These are phyloP conservation scores for Pinus tabuliformis DNA, from an alignment of 75 land plant species.

Conservation along the genomic window DNA sequence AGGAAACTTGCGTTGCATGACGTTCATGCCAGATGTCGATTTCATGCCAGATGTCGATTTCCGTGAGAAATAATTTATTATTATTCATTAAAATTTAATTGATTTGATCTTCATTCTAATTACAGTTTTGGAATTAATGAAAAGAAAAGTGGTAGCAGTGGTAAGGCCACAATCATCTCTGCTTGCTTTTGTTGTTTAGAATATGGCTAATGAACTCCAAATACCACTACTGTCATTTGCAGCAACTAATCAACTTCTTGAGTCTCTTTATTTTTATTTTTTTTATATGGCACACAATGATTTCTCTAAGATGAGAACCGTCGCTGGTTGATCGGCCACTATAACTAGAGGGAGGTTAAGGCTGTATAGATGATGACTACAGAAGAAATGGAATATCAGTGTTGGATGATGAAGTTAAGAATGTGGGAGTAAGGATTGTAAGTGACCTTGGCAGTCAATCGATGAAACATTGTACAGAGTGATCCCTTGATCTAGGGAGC, in stretches of 20 bases:
- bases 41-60: too few species aligned
- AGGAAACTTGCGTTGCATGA: too few species aligned
- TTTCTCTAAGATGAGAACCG: too few species aligned
- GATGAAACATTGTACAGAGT: too few species aligned
- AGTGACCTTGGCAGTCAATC: conserved; percentile 21
- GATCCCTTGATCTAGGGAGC: too few species aligned
- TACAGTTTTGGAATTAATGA: conserved; percentile 39
- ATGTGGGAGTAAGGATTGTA: conserved; percentile 14
- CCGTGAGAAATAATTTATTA: too few species aligned
- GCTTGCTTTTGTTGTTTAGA: conserved; percentile 34
- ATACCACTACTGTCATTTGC: conserved; percentile 42
- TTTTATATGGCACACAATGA: too few species aligned
- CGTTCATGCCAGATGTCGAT: too few species aligned
- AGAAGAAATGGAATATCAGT: conserved; percentile 38
- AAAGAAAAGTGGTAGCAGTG: conserved; percentile 33
- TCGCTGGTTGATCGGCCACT: conserved; percentile 22
- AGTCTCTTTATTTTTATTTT: conserved; percentile 34
- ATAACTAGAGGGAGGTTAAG: conserved; percentile 34
- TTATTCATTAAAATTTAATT: too few species aligned
- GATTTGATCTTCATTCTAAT: conserved; percentile 6
- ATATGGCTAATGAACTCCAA: conserved; percentile 32
- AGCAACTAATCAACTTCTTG: conserved; percentile 42
- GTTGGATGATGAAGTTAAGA: conserved; percentile 27
- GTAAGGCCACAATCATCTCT: conserved; percentile 44
- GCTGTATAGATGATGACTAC: conserved; percentile 47